These are phyloP conservation scores for Pluteus cervinus DNA, from an alignment of 768 basidiomycete species.

Conservation along the genomic window DNA sequence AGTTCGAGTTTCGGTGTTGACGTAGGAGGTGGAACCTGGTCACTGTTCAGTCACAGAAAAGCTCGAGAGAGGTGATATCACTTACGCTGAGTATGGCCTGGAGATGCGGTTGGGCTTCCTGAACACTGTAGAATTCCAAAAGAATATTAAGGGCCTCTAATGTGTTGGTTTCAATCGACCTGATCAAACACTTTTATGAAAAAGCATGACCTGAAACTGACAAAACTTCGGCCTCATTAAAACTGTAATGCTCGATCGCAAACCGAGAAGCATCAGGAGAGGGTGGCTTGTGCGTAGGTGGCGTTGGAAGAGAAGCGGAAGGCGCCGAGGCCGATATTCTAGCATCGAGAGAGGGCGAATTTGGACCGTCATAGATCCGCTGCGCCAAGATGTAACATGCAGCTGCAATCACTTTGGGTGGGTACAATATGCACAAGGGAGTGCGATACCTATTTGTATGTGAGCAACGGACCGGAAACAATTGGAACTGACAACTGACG, in stretches of 20 bases:
- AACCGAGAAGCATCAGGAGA: slow-evolving; percentile 67
- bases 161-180: slow-evolving; percentile 6
- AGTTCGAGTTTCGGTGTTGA: slow-evolving; percentile 18
- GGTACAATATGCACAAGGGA: slow-evolving; percentile 67
- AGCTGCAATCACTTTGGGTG: slow-evolving; percentile 65
- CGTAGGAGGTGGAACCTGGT: slow-evolving; percentile 46
- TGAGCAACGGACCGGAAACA: neutral
- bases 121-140: slow-evolving; percentile 67
- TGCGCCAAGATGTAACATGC: slow-evolving; percentile 78
- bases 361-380: slow-evolving; percentile 63
- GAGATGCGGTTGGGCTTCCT: slow-evolving; percentile 51
- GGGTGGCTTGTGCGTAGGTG: slow-evolving; percentile 69
- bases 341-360: slow-evolving; percentile 68
- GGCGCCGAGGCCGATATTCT: slow-evolving; percentile 68
- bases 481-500: slow-evolving; percentile 37
- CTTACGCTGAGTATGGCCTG: slow-evolving; percentile 44
- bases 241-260: slow-evolving; percentile 60
- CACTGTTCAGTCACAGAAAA: slow-evolving; percentile 7
- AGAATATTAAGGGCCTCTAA: slow-evolving; percentile 61
- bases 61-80: slow-evolving; percentile 9
- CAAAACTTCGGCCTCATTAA: slow-evolving; percentile 52
- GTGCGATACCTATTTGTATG: slow-evolving; percentile 59
- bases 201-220: slow-evolving; percentile 50
- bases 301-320: slow-evolving; percentile 73
- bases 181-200: slow-evolving; percentile 2